Evolutionary conservation across 164 flowering plant species (phyloP).

Genomic region (Magnolia kwangsiensis): DNA sequence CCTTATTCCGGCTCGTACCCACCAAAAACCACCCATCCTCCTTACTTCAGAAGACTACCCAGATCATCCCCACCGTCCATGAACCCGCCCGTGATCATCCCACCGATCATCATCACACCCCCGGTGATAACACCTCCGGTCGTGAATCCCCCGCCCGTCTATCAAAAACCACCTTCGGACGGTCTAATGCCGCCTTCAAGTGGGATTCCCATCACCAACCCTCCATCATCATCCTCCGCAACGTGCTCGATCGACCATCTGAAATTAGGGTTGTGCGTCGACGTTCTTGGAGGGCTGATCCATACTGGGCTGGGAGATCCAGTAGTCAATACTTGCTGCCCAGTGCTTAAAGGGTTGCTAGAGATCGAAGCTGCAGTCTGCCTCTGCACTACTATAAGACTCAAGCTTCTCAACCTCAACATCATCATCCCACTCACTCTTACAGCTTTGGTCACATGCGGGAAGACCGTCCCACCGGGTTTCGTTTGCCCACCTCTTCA

Average conservation of each 20-base stretch:
- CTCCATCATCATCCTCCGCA: slow-evolving; percentile 30
- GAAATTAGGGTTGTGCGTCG: slow-evolving; percentile 79
- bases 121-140: slow-evolving; percentile 32
- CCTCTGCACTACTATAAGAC: slow-evolving; percentile 70
- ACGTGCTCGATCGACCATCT: slow-evolving; percentile 69
- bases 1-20: slow-evolving; percentile 4
- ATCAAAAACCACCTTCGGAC: not conserved
- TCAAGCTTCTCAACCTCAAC: slow-evolving; percentile 78
- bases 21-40: slow-evolving; percentile 9
- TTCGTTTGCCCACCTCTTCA: slow-evolving; percentile 32
- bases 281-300: slow-evolving; percentile 79
- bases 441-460: slow-evolving; percentile 64
- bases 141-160: slow-evolving; percentile 20
- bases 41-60: slow-evolving; percentile 5
- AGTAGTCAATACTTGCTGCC: slow-evolving; percentile 71
- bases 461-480: slow-evolving; percentile 71
- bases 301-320: slow-evolving; percentile 82
- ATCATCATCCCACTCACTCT: slow-evolving; percentile 82
- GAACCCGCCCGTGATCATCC: not conserved
- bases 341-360: slow-evolving; percentile 68
- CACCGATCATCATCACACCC: slow-evolving; percentile 1
- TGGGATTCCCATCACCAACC: slow-evolving; percentile 28
- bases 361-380: slow-evolving; percentile 93
- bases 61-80: not conserved
- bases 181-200: slow-evolving; percentile 11